A percentile compares a stretch with the other conserved stretches of the same genome.
Conservation (phyloP, 441 rosid genomes). For the Pelargonium citronellum region DNA sequence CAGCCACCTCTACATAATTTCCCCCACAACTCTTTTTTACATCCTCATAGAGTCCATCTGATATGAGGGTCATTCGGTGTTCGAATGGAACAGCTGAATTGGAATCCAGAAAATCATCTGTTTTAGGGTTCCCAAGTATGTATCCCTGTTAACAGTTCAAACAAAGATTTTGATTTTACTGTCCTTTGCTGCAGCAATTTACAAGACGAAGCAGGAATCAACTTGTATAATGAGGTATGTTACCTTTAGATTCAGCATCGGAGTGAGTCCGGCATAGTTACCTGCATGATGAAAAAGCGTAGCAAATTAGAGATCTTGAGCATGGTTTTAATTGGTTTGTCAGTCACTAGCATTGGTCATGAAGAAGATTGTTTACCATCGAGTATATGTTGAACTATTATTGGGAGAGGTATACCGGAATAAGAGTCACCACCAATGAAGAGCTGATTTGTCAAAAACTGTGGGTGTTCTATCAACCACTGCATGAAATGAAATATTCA, state of each 20-base stretch:
- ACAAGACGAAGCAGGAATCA: background rate
- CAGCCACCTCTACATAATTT: constrained; percentile 30
- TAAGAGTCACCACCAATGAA: constrained; percentile 70
- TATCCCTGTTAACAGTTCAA: constrained; percentile 44
- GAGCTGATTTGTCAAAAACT: constrained; percentile 40
- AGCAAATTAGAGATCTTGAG: too few species aligned
- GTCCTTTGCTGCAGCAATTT: background rate
- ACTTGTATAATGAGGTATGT: background rate
- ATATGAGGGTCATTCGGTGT: constrained; percentile 61
- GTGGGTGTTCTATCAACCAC: constrained; percentile 56
- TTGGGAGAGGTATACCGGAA: constrained; percentile 34
- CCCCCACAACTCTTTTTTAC: constrained; percentile 43
- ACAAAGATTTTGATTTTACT: background rate
- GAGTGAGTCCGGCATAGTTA: background rate
- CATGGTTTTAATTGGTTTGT: too few species aligned
- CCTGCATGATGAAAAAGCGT: background rate
- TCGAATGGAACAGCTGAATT: constrained; percentile 33
- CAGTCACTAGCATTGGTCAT: too few species aligned
- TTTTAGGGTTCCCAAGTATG: constrained; percentile 48
- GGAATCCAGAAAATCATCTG: constrained; percentile 15
- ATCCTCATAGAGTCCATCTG: constrained; percentile 51
- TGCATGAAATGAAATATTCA: constrained; percentile 19
- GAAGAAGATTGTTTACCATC: constrained; percentile 19
- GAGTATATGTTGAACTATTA: constrained; percentile 21
- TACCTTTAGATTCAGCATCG: background rate